Evolutionary conservation across 371 early-diverging fungal genomes (phyloP), one percentile per base, ranked within the genome.

Genomic region (Circinella umbellata): DNA sequence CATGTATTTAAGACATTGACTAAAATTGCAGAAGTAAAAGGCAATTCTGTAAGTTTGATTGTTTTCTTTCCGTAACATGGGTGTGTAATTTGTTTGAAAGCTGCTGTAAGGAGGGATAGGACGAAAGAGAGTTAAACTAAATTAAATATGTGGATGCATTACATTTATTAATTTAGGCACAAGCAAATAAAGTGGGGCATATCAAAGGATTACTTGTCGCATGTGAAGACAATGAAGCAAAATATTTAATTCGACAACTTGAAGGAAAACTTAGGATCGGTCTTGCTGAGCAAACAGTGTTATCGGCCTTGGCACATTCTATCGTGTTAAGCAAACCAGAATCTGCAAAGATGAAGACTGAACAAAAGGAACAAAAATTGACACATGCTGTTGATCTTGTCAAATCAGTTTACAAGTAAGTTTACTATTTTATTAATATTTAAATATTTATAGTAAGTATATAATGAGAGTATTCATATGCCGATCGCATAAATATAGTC

Each of bases 211-310:
- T 99, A 57, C 80, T 99, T 59, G 92, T 94, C 3, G 87, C 94
- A 10, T 96, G 97, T 74, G 79, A 84, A 55, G 94, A 90, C 51
- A 90, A 84, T 67, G 99, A 99, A 78, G 90, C 97, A 54, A 98
- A 96, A 75, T 99, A 91, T 71, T 80, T 99, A 63, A 95, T 98
- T 68, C 89, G 97, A 64, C 94, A 96, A 36, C 82, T 99, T 27
- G 98, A 97, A 77, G 99, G 99, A 18, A 98, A 97, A 69, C 87
- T 99, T 49, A 91, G 99, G 38, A 99, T 99, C 71, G 99, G 99
- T 42, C 83, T 99, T 35, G 99, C 99, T 0, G 99, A 98, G 80
- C 92, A 96, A 76, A 96, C 98, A 0, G 94, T 98, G 7, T 85
- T 99, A 46, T 87, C 89, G 14, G 90, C 98, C 1, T 82, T 99